phyloP scores from a whole-genome alignment of 495 filamentous ascomycete species.

The Hyaloscypha finlandica region DNA sequence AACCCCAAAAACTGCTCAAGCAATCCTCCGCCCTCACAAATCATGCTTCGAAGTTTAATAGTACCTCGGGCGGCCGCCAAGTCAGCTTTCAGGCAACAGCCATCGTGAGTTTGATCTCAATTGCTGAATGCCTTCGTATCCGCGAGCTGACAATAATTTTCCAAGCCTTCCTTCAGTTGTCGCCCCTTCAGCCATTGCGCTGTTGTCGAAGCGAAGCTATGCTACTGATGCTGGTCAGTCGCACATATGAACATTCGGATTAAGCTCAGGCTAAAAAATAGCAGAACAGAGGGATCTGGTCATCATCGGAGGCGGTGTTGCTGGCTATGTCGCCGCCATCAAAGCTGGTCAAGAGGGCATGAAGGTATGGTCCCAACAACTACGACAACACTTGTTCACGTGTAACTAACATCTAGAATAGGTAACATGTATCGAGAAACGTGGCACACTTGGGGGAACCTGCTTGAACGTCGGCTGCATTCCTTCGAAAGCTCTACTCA shows the following conservation, averaged over 20 bases:
- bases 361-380: constrained; percentile 63
- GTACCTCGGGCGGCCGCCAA: constrained; percentile 66
- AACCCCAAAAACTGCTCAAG: constrained; percentile 66
- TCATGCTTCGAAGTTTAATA: constrained; percentile 72
- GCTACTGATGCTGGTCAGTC: constrained; percentile 77
- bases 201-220: constrained; percentile 68
- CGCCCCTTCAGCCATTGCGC: constrained; percentile 54
- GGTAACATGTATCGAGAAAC: constrained; percentile 98
- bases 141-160: constrained; percentile 36
- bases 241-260: neutral
- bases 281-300: constrained; percentile 88
- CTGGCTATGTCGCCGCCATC: constrained; percentile 98
- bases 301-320: constrained; percentile 96
- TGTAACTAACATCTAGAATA: constrained; percentile 41
- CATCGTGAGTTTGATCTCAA: constrained; percentile 45
- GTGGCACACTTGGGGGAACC: constrained; percentile 90
- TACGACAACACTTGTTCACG: neutral
- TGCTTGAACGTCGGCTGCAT: constrained; percentile 99
- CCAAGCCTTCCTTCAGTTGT: constrained; percentile 58
- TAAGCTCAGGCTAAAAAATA: constrained; percentile 21
- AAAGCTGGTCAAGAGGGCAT: constrained; percentile 97
- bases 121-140: constrained; percentile 29
- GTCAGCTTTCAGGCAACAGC: constrained; percentile 59
- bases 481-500: constrained; percentile 97
- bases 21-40: constrained; percentile 32